Percentiles rank a stretch among this genome's conserved stretches.
phyloP scores from a whole-genome alignment of 2,329 filamentous ascomycete genomes.

The Penicillium crustosum region DNA sequence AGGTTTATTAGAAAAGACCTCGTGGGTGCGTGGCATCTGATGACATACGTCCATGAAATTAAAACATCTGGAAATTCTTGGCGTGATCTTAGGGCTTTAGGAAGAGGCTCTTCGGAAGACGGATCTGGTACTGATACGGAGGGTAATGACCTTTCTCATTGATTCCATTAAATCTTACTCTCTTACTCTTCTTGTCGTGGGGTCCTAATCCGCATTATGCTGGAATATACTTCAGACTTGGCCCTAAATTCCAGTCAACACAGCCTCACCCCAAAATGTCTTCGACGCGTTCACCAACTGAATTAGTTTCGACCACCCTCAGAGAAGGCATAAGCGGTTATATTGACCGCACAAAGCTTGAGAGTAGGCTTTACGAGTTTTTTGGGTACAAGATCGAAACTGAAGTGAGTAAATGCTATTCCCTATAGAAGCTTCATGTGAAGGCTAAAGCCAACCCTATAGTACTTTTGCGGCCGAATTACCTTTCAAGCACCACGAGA shows the following conservation, averaged over 20 bases:
- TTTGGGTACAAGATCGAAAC: conserved; percentile 1
- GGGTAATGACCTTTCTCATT: neutral
- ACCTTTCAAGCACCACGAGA: neutral
- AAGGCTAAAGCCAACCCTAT: neutral
- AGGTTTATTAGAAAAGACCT: neutral
- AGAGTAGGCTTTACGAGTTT: neutral
- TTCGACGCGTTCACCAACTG: neutral
- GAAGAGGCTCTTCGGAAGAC: neutral
- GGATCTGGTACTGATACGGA: neutral
- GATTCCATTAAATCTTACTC: neutral
- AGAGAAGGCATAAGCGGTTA: conserved; percentile 2
- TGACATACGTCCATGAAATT: neutral
- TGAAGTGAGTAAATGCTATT: neutral
- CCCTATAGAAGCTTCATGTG: neutral
- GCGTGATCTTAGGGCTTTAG: neutral
- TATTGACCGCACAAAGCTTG: neutral
- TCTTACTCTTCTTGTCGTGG: neutral
- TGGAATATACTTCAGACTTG: neutral
- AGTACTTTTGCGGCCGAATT: neutral
- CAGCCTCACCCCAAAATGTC: neutral
- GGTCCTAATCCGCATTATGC: neutral
- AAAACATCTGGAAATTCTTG: neutral
- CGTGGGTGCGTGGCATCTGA: neutral
- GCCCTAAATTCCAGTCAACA: neutral
- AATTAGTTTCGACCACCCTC: neutral